Conservation (phyloP, 2,329 filamentous ascomycete genomes). For the Cladorrhinum sp. region DNA sequence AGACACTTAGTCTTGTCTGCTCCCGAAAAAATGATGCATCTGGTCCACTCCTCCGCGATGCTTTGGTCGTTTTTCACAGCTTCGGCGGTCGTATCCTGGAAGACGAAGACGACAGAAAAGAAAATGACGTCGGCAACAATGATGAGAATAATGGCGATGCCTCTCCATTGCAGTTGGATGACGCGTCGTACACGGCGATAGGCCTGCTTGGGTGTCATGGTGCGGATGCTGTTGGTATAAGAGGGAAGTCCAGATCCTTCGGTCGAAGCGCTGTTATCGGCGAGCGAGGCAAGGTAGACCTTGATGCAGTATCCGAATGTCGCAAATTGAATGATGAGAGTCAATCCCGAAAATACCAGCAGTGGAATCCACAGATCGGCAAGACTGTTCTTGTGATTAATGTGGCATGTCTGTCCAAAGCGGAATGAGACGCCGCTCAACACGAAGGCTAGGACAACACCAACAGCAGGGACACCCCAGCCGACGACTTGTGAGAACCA, state of each 20-base stretch:
- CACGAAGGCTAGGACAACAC: conserved; percentile 71
- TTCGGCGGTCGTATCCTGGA: conserved; percentile 71
- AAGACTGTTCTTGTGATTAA: conserved; percentile 84
- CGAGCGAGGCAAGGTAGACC: conserved; percentile 82
- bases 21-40: conserved; percentile 60
- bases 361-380: conserved; percentile 88
- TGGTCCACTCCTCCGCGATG: conserved; percentile 63
- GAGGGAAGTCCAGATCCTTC: conserved; percentile 70
- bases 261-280: conserved; percentile 68
- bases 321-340: conserved; percentile 75
- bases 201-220: conserved; percentile 78
- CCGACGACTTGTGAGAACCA: conserved; percentile 75
- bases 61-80: conserved; percentile 51
- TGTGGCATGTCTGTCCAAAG: conserved; percentile 88
- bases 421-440: conserved; percentile 92
- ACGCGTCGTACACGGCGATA: conserved; percentile 85
- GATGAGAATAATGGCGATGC: conserved; percentile 83
- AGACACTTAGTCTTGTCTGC: conserved; percentile 68
- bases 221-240: conserved; percentile 71
- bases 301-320: conserved; percentile 94
- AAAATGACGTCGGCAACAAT: conserved; percentile 91
- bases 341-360: conserved; percentile 70
- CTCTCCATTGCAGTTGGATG: conserved; percentile 89
- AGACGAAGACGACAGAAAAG: conserved; percentile 88
- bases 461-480: conserved; percentile 78